Base-by-base conservation (phyloP, 2,329 filamentous ascomycete species). In the Neonectria neomacrospora region DNA sequence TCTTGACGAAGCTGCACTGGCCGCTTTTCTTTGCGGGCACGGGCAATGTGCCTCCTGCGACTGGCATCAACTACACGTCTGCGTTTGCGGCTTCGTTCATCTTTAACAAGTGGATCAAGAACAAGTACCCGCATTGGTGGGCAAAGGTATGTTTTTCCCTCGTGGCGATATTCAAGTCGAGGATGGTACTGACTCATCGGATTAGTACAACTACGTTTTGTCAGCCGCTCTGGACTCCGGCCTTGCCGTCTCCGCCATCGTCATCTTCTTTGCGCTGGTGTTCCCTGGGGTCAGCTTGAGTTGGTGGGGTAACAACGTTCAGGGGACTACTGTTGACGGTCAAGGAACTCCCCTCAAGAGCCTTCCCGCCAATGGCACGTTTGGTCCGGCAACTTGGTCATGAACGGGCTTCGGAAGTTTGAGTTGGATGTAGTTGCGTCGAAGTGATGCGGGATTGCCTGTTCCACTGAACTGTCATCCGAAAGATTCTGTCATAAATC, bases 231-330 rank as follows among this genome's bases (percentile, higher is more conserved):
- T 66, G 0, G 64, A 66, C 16, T 64, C 61, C 12, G 64, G 64
- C 10, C 48, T 68, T 16, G 64, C 64, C 2, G 52, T 68, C 7
- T 56, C 64, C 5, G 56, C 64, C 2, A 59, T 66, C 16, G 30
- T 68, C 39, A 60, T 64, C 2, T 68, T 66, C 54, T 68, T 68
- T 12, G 52, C 58, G 1, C 32, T 68, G 9, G 48, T 57, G 9
- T 66, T 59, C 28, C 60, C 64, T 0, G 58, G 60, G 1, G 66
- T 62, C 9, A 59, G 16, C 7, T 18, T 66, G 5, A 58, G 52
- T 3, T 68, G 66, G 66, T 68, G 66, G 66, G 66, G 66, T 5
- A 68, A 67, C 37, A 62, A 58, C 23, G 55, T 66, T 18, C 56
- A 61, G 11, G 54, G 52, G 7, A 61, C 59, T 1, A 67, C 65